Conservation (phyloP, 108 stramenopile species). For the Asterionellopsis glacialis region DNA sequence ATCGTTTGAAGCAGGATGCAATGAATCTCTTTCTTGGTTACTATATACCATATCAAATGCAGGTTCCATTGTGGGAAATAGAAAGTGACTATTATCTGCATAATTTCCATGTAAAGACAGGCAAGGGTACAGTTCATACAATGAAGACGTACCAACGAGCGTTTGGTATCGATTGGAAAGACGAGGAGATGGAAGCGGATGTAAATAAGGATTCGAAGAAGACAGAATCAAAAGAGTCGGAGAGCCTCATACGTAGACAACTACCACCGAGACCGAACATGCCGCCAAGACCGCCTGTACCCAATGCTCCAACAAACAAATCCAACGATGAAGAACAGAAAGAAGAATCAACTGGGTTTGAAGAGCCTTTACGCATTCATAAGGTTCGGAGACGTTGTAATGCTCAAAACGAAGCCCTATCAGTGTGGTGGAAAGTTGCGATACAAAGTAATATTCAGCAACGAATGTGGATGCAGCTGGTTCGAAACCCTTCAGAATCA, state of each 20-base stretch:
- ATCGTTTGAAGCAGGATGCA: constrained; percentile 95
- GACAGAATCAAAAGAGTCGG: constrained; percentile 5
- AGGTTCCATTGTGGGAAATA: constrained; percentile 83
- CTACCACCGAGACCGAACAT: constrained; percentile 1
- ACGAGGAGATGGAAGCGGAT: constrained; percentile 21
- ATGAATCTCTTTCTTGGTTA: constrained; percentile 97
- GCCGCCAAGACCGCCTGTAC: background rate
- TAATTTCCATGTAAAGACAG: constrained; percentile 73
- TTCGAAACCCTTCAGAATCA: constrained; percentile 31
- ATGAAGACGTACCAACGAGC: constrained; percentile 65
- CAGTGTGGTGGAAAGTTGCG: constrained; percentile 74
- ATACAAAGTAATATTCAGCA: constrained; percentile 69
- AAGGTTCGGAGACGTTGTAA: constrained; percentile 47
- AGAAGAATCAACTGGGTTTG: background rate
- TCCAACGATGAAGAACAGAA: background rate
- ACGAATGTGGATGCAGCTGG: constrained; percentile 84
- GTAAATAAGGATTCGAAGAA: constrained; percentile 2
- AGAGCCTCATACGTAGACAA: constrained; percentile 1
- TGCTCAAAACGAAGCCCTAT: constrained; percentile 54
- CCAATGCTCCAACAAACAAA: background rate
- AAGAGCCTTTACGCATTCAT: constrained; percentile 26
- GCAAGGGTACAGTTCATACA: constrained; percentile 48
- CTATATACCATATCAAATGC: constrained; percentile 72
- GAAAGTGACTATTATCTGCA: constrained; percentile 88
- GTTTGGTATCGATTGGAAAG: constrained; percentile 65